These are phyloP conservation scores for Articulospora tetracladia DNA, from an alignment of 495 filamentous ascomycete genomes.

Conservation along the genomic window DNA sequence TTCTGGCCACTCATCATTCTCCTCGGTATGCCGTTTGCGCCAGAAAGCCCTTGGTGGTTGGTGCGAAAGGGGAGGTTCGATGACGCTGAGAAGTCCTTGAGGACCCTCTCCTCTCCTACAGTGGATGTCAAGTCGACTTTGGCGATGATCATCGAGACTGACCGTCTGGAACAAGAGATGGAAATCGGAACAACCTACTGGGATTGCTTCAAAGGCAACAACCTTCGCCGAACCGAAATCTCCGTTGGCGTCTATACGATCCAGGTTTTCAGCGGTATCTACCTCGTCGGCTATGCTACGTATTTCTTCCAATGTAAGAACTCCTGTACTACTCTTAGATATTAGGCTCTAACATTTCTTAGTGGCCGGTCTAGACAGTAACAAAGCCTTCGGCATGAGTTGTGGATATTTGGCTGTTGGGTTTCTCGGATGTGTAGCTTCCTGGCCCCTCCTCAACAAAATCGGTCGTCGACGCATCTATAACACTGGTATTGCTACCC, in stretches of 20 bases:
- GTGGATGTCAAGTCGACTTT: conserved; percentile 61
- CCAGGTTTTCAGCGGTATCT: conserved; percentile 66
- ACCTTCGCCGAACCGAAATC: conserved; percentile 65
- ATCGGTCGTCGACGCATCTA: conserved; percentile 51
- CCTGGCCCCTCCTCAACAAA: conserved; percentile 44
- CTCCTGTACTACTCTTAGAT: conserved; percentile 13
- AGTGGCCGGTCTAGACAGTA: conserved; percentile 55
- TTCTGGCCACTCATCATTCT: conserved; percentile 66
- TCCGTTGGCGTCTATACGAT: conserved; percentile 65
- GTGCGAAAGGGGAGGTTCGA: conserved; percentile 54
- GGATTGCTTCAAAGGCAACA: conserved; percentile 64
- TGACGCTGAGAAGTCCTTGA: conserved; percentile 50
- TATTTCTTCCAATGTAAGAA: conserved; percentile 68
- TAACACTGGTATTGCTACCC: conserved; percentile 15
- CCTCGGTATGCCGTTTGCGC: conserved; percentile 57
- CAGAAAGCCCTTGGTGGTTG: conserved; percentile 75
- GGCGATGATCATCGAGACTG: conserved; percentile 69
- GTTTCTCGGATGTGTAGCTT: conserved; percentile 43
- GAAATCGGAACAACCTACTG: conserved; percentile 54
- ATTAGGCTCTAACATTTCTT: conserved; percentile 24
- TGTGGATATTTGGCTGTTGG: conserved; percentile 47
- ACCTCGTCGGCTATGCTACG: conserved; percentile 64
- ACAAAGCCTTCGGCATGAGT: conserved; percentile 48
- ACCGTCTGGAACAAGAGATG: conserved; percentile 57
- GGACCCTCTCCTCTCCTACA: conserved; percentile 53